These are phyloP conservation scores for Agrocybe praecox DNA, from an alignment of 768 basidiomycete species.

Conservation along the genomic window DNA sequence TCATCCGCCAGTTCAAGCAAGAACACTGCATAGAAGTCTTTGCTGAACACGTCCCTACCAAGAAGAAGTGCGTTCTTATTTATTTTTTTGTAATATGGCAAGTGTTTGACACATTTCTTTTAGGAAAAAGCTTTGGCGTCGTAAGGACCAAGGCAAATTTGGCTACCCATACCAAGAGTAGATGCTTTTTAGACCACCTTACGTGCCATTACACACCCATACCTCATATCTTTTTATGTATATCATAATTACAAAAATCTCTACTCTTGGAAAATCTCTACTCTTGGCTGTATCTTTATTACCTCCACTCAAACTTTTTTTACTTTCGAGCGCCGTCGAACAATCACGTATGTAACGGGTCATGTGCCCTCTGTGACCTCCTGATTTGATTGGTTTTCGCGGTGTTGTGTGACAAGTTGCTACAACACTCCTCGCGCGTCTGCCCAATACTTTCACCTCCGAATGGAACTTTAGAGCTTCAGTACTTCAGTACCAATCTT, in stretches of 20 bases:
- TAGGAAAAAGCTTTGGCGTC: slow-evolving; percentile 91
- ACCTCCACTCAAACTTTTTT: too few species aligned
- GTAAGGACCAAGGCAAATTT: slow-evolving; percentile 84
- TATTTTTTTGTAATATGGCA: not conserved
- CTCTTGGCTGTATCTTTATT: too few species aligned
- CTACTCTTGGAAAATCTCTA: not conserved
- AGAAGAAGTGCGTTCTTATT: slow-evolving; percentile 79
- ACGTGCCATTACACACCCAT: not conserved
- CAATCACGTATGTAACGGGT: not conserved
- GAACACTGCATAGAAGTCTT: slow-evolving; percentile 85
- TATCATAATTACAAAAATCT: not conserved
- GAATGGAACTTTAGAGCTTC: too few species aligned
- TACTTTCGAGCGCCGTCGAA: not conserved
- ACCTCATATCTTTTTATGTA: not conserved
- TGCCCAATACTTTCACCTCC: too few species aligned
- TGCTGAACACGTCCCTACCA: slow-evolving; percentile 79
- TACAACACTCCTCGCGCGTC: too few species aligned
- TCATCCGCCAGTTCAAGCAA: slow-evolving; percentile 90
- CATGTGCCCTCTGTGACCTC: too few species aligned
- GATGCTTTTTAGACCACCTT: not conserved
- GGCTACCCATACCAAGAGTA: slow-evolving; percentile 88
- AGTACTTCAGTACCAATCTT: too few species aligned
- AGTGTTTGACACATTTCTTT: slow-evolving; percentile 2
- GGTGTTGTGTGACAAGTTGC: too few species aligned
- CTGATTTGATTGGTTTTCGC: too few species aligned